phyloP scores from a whole-genome alignment of 441 rosid genomes.

The Bocquillonia castaneifolia region DNA sequence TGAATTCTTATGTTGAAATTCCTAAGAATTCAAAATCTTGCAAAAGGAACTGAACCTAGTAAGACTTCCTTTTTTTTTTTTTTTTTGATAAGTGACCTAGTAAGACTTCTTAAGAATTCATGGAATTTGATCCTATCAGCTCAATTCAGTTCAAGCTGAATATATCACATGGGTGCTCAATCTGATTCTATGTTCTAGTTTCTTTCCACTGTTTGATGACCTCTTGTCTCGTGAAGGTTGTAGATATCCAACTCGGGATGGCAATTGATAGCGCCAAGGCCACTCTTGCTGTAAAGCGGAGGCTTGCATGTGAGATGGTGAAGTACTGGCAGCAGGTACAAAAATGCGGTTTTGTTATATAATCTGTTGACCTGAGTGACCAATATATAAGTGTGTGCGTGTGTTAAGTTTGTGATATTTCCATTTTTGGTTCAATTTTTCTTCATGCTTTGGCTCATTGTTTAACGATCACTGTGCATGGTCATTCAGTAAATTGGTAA shows the following conservation, averaged over 20 bases:
- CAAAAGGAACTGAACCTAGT: too few relatives aligned
- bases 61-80: too few relatives aligned
- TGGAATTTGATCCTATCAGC: too few relatives aligned
- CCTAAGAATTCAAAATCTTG: too few relatives aligned
- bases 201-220: not conserved
- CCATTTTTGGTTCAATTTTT: not conserved
- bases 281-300: slow-evolving; percentile 94
- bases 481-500: not conserved
- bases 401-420: not conserved
- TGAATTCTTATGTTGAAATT: too few relatives aligned
- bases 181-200: not conserved
- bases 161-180: not conserved
- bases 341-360: not conserved
- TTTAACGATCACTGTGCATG: not conserved
- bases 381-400: too few relatives aligned
- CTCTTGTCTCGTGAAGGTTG: slow-evolving; percentile 50
- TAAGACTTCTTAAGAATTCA: too few relatives aligned
- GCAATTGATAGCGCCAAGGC: slow-evolving; percentile 98
- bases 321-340: slow-evolving; percentile 99
- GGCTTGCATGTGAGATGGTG: slow-evolving; percentile 99
- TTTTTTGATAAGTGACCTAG: too few relatives aligned
- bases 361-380: slow-evolving; percentile 5
- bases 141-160: too few relatives aligned
- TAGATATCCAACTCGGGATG: slow-evolving; percentile 96
- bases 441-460: slow-evolving; percentile 4